These are phyloP conservation scores for Apiotrichum akiyoshidainum DNA, from an alignment of 1,284 basidiomycete genomes.

Conservation along the genomic window DNA sequence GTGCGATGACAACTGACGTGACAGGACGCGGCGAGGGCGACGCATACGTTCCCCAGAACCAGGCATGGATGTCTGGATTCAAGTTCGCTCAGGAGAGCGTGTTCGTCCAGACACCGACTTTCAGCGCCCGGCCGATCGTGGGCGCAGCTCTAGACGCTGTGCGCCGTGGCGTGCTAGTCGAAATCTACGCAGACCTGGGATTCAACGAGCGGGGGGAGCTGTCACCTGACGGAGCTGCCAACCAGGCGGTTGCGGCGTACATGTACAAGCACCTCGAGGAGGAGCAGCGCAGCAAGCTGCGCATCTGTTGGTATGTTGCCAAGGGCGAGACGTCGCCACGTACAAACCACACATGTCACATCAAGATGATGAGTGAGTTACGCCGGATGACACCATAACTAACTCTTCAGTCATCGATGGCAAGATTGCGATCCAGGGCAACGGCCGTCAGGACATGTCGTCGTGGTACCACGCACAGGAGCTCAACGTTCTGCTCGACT, in stretches of 20 bases:
- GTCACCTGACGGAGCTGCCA: conserved; percentile 70
- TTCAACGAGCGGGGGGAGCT: conserved; percentile 57
- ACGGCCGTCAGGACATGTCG: conserved; percentile 56
- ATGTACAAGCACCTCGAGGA: conserved; percentile 59
- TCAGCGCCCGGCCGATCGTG: conserved; percentile 65
- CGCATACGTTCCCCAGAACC: conserved; percentile 58
- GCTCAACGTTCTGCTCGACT: conserved; percentile 68
- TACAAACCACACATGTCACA: conserved; percentile 59
- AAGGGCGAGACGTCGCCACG: conserved; percentile 63
- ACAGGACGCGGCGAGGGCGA: conserved; percentile 26
- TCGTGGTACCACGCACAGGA: conserved; percentile 74
- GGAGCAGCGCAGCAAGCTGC: conserved; percentile 55
- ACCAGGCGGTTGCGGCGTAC: conserved; percentile 62
- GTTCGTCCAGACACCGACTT: conserved; percentile 71
- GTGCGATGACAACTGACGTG: conserved; percentile 50
- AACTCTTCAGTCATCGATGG: conserved; percentile 54
- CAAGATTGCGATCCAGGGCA: conserved; percentile 58
- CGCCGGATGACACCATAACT: background rate
- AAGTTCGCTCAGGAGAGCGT: conserved; percentile 61
- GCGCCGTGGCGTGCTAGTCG: conserved; percentile 61
- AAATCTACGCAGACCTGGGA: conserved; percentile 60
- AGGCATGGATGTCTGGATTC: conserved; percentile 66
- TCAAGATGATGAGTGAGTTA: conserved; percentile 63
- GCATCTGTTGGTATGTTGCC: conserved; percentile 60
- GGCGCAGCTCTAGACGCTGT: conserved; percentile 62